phyloP scores from a whole-genome alignment of 2,329 filamentous ascomycete species.

The Chaetomiaceae sp. region DNA sequence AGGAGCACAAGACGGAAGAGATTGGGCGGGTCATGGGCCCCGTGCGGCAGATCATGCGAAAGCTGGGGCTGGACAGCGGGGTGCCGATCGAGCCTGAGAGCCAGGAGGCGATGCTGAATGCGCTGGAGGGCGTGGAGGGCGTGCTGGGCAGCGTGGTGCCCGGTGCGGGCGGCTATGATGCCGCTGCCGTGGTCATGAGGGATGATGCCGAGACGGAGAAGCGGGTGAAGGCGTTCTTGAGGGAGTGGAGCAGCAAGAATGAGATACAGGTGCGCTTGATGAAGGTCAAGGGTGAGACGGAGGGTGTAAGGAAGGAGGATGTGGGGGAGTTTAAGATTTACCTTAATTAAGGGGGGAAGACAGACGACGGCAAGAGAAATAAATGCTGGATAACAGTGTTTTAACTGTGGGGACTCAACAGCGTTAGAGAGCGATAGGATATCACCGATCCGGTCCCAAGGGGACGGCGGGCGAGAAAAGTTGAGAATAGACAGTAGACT shows the following conservation, averaged over 20 bases:
- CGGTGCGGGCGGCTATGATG: conserved; percentile 91
- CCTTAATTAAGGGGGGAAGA: conserved; percentile 27
- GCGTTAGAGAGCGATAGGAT: too few species aligned
- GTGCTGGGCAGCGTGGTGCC: conserved; percentile 90
- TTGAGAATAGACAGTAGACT: background rate
- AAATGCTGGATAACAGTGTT: too few species aligned
- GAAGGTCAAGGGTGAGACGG: conserved; percentile 65
- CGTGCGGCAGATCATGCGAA: conserved; percentile 60
- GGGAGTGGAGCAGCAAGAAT: conserved; percentile 57
- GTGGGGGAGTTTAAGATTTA: conserved; percentile 41
- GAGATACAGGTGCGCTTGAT: conserved; percentile 64
- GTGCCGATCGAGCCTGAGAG: conserved; percentile 86
- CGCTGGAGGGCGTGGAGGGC: conserved; percentile 62
- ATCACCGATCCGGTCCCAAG: too few species aligned
- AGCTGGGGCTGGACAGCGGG: conserved; percentile 67
- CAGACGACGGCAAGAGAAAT: background rate
- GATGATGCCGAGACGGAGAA: conserved; percentile 63
- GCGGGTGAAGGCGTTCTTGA: conserved; percentile 57
- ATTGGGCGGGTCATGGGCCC: conserved; percentile 44
- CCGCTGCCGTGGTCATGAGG: conserved; percentile 71
- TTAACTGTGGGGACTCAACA: too few species aligned
- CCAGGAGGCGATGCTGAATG: conserved; percentile 82
- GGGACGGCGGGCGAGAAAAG: too few species aligned
- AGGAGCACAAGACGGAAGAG: conserved; percentile 40
- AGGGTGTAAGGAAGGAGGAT: conserved; percentile 53